phyloP scores from a whole-genome alignment of 495 filamentous ascomycete species.

The Aspergillus avenaceus region DNA sequence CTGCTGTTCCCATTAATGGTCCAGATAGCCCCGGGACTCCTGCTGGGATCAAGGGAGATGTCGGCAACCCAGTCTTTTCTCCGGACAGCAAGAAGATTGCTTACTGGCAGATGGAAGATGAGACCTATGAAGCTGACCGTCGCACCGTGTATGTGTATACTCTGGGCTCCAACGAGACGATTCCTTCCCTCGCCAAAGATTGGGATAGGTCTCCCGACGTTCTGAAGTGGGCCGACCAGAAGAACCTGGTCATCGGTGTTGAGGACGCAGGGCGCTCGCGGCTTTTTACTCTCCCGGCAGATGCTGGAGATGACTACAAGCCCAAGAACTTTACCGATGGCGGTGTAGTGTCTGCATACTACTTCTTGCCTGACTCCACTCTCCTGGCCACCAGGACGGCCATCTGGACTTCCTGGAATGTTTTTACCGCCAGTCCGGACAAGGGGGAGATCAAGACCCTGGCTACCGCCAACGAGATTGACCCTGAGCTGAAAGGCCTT shows the following conservation, averaged over 20 bases:
- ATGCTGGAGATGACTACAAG: slow-evolving; percentile 27
- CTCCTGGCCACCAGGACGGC: slow-evolving; percentile 30
- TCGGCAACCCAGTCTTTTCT: slow-evolving; percentile 32
- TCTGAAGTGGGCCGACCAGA: slow-evolving; percentile 33
- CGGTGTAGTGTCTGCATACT: slow-evolving; percentile 22
- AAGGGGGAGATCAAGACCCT: slow-evolving; percentile 21
- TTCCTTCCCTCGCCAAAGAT: slow-evolving; percentile 26
- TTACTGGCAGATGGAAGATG: slow-evolving; percentile 39
- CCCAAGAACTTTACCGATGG: slow-evolving; percentile 29
- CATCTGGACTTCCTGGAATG: slow-evolving; percentile 31
- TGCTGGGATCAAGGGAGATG: slow-evolving; percentile 28
- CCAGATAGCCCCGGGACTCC: slow-evolving; percentile 25
- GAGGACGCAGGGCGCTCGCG: slow-evolving; percentile 28
- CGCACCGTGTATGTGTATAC: slow-evolving; percentile 33
- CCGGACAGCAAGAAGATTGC: slow-evolving; percentile 32
- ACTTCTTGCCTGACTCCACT: slow-evolving; percentile 28
- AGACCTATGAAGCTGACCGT: slow-evolving; percentile 33
- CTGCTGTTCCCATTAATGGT: slow-evolving; percentile 31
- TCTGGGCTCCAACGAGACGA: slow-evolving; percentile 24
- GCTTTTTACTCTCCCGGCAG: slow-evolving; percentile 29
- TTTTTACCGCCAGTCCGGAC: slow-evolving; percentile 27
- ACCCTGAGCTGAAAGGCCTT: slow-evolving; percentile 26
- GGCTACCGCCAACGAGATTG: slow-evolving; percentile 33
- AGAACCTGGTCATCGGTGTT: slow-evolving; percentile 25
- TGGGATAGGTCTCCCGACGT: slow-evolving; percentile 38